These are phyloP conservation scores for Grosmannia huntii DNA, from an alignment of 2,329 filamentous ascomycete species.

Conservation along the genomic window DNA sequence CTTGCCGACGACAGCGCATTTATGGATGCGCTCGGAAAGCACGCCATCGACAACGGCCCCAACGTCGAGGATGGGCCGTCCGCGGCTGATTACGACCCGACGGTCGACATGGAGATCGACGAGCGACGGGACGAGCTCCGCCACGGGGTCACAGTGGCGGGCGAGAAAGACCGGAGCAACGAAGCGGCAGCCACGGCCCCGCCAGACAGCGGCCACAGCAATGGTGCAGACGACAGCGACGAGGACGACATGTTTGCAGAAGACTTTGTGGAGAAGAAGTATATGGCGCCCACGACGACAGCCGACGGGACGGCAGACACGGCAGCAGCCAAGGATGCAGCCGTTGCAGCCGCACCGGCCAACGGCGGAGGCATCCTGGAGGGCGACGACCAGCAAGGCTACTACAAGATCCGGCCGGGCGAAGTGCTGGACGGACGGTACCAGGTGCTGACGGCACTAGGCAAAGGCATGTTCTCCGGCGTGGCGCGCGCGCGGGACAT, in stretches of 20 bases:
- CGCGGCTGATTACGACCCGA: slow-evolving; percentile 89
- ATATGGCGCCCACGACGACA: slow-evolving; percentile 33
- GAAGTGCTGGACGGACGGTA: slow-evolving; percentile 85
- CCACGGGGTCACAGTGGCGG: slow-evolving; percentile 35
- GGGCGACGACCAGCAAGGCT: slow-evolving; percentile 87
- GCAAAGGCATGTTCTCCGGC: slow-evolving; percentile 91
- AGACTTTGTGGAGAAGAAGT: slow-evolving; percentile 57
- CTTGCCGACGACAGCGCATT: slow-evolving; percentile 55
- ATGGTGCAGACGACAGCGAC: slow-evolving; percentile 20
- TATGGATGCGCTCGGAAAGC: slow-evolving; percentile 43
- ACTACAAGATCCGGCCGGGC: slow-evolving; percentile 88
- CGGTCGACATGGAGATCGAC: slow-evolving; percentile 77
- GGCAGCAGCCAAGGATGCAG: slow-evolving; percentile 21
- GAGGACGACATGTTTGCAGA: slow-evolving; percentile 88
- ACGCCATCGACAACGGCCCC: slow-evolving; percentile 14
- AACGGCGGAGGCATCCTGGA: slow-evolving; percentile 69
- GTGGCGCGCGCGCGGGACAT: slow-evolving; percentile 82
- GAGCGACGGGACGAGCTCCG: slow-evolving; percentile 55
- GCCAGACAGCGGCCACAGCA: background rate
- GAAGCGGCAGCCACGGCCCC: background rate
- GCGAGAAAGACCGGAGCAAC: background rate
- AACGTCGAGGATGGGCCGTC: slow-evolving; percentile 59
- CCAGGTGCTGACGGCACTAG: slow-evolving; percentile 74
- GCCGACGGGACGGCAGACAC: slow-evolving; percentile 13
- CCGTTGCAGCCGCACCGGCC: slow-evolving; percentile 12